Evolutionary conservation across 192 early-diverging fungal genomes (phyloP).

Genomic region (Gonapodya sp.): DNA sequence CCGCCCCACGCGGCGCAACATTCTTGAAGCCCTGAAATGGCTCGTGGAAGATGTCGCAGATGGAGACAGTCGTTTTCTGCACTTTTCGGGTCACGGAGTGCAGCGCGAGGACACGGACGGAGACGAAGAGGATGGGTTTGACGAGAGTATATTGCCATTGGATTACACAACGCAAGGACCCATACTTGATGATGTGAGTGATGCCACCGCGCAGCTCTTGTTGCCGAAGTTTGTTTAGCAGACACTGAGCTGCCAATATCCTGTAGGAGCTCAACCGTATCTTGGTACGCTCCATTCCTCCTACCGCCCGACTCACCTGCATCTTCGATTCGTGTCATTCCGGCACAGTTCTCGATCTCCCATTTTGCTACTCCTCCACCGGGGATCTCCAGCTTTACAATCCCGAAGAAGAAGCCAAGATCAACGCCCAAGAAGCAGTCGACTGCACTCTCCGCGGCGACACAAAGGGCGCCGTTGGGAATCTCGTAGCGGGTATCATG

Average conservation of each 20-base stretch:
- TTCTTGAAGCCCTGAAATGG: slow-evolving; percentile 14
- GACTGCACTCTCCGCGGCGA: slow-evolving; percentile 15
- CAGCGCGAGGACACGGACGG: slow-evolving; percentile 11
- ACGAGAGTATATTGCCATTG: slow-evolving; percentile 17
- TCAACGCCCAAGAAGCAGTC: neutral
- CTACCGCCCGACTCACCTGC: slow-evolving; percentile 10
- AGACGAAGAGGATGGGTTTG: slow-evolving; percentile 14
- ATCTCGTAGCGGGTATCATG: slow-evolving; percentile 9
- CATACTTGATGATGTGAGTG: slow-evolving; percentile 12
- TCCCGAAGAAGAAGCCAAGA: neutral
- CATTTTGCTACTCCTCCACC: slow-evolving; percentile 43
- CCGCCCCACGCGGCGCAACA: slow-evolving; percentile 10
- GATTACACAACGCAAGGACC: slow-evolving; percentile 5
- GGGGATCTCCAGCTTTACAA: slow-evolving; percentile 18
- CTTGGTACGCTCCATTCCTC: slow-evolving; percentile 5
- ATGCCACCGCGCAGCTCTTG: too few relatives aligned
- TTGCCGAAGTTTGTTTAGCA: too few relatives aligned
- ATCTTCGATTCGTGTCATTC: slow-evolving; percentile 16
- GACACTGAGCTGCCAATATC: too few relatives aligned
- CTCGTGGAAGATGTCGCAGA: slow-evolving; percentile 6
- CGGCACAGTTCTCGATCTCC: slow-evolving; percentile 51
- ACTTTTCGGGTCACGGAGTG: slow-evolving; percentile 14
- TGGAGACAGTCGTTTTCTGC: slow-evolving; percentile 11
- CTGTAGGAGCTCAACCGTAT: slow-evolving; percentile 12
- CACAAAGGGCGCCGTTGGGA: slow-evolving; percentile 18